A percentile compares a stretch with the other conserved stretches of the same genome.
Evolutionary conservation across 1,139 yeast genomes (phyloP).

Genomic region (Scheffersomyces cryptocercus): DNA sequence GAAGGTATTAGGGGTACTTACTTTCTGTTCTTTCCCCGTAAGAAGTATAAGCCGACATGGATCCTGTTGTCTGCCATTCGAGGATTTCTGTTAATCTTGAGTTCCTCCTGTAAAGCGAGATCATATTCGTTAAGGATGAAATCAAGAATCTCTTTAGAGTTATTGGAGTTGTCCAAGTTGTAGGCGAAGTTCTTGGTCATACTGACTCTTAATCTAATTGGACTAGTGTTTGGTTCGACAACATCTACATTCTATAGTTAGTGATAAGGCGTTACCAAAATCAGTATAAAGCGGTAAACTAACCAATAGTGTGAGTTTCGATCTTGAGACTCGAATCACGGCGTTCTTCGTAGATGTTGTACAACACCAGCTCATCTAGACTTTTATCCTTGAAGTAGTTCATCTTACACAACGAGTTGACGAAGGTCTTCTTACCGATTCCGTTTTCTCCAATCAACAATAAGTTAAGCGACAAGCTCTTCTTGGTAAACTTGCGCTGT

Average conservation of each 20-base stretch:
- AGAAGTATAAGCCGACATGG: slow-evolving; percentile 62
- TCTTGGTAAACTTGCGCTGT: slow-evolving; percentile 15
- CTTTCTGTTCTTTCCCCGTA: slow-evolving; percentile 59
- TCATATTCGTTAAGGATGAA: slow-evolving; percentile 61
- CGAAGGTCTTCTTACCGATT: slow-evolving; percentile 33
- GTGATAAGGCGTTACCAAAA: not conserved
- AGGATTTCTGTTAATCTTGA: slow-evolving; percentile 57
- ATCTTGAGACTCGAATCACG: slow-evolving; percentile 8
- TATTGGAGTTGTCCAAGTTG: slow-evolving; percentile 34
- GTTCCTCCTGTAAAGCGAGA: slow-evolving; percentile 56
- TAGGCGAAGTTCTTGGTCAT: slow-evolving; percentile 32
- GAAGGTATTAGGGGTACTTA: slow-evolving; percentile 7
- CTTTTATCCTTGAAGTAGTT: slow-evolving; percentile 8
- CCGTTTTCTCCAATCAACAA: slow-evolving; percentile 38
- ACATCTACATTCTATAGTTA: slow-evolving; percentile 10
- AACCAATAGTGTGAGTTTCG: slow-evolving; percentile 16
- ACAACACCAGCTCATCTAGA: slow-evolving; percentile 1
- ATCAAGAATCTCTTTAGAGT: slow-evolving; percentile 32
- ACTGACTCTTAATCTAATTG: slow-evolving; percentile 25
- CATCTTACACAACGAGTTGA: slow-evolving; percentile 30
- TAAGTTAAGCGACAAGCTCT: slow-evolving; percentile 28
- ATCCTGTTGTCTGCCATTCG: slow-evolving; percentile 57
- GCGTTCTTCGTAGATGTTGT: not conserved
- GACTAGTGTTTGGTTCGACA: slow-evolving; percentile 17
- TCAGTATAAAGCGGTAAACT: slow-evolving; percentile 2